Evolutionary conservation across 495 filamentous ascomycete genomes (phyloP).

Genomic region (Talaromyces trachyspermus): DNA sequence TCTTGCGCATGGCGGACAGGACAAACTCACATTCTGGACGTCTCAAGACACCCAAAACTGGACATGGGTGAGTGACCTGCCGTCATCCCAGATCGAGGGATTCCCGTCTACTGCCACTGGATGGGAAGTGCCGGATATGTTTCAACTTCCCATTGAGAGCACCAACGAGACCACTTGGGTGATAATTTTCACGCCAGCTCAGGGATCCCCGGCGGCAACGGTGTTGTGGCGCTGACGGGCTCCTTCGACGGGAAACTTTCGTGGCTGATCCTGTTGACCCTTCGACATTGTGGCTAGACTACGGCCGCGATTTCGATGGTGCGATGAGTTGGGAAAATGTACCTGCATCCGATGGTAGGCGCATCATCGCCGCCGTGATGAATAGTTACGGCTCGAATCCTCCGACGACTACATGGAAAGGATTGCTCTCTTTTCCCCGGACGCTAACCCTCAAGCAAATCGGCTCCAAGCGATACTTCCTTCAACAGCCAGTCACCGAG

Average conservation of each 20-base stretch:
- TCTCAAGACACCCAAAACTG: not conserved
- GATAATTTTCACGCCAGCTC: slow-evolving; percentile 1
- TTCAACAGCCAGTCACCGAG: slow-evolving; percentile 1
- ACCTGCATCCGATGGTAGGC: slow-evolving; percentile 5
- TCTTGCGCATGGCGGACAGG: slow-evolving; percentile 38
- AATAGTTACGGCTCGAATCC: slow-evolving; percentile 3
- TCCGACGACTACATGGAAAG: slow-evolving; percentile 3
- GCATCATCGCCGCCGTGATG: slow-evolving; percentile 5
- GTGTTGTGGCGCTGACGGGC: not conserved
- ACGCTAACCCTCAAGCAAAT: slow-evolving; percentile 2
- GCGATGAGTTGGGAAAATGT: slow-evolving; percentile 5
- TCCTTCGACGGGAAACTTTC: slow-evolving; percentile 1
- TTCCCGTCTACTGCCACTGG: not conserved
- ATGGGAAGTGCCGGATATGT: slow-evolving; percentile 6
- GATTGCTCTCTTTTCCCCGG: slow-evolving; percentile 1
- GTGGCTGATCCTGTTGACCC: not conserved
- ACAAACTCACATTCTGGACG: slow-evolving; percentile 6
- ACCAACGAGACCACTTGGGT: slow-evolving; percentile 1
- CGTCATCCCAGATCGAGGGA: not conserved
- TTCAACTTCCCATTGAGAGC: slow-evolving; percentile 1
- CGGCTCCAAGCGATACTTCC: not conserved
- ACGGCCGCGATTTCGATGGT: slow-evolving; percentile 5
- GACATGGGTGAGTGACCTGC: slow-evolving; percentile 3
- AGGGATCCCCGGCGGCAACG: slow-evolving; percentile 3
- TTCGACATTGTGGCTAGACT: slow-evolving; percentile 1